Conservation (phyloP, 2,329 filamentous ascomycete genomes). For the Verticillium dahliae region DNA sequence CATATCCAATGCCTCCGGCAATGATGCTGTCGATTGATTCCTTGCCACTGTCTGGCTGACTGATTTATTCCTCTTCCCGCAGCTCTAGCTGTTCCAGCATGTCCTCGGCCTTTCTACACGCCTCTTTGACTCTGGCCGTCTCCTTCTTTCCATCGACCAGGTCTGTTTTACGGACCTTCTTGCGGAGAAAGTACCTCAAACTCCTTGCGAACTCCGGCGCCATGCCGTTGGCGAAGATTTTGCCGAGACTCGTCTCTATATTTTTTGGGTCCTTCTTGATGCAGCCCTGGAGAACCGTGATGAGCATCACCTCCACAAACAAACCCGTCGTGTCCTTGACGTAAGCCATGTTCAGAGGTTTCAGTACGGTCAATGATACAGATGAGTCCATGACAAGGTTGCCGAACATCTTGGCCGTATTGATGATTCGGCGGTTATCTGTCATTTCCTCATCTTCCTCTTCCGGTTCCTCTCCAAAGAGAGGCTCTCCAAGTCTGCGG, state of each 20-base stretch:
- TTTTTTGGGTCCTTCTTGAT: constrained; percentile 26
- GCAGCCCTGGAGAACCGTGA: constrained; percentile 66
- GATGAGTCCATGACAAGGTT: constrained; percentile 39
- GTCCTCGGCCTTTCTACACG: constrained; percentile 35
- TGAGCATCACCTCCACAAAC: constrained; percentile 76
- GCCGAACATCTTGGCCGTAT: constrained; percentile 49
- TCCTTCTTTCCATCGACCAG: constrained; percentile 42
- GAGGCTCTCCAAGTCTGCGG: constrained; percentile 73
- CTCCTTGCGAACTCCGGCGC: constrained; percentile 65
- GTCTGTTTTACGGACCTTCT: constrained; percentile 62
- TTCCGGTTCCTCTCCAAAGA: constrained; percentile 58
- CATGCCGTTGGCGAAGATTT: constrained; percentile 3
- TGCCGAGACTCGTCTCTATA: constrained; percentile 5
- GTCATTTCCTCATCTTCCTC: constrained; percentile 42
- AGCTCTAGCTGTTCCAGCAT: constrained; percentile 21
- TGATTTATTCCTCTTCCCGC: not conserved
- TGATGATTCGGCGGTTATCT: constrained; percentile 44
- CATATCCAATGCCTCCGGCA: not conserved
- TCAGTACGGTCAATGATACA: constrained; percentile 44
- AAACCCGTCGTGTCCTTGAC: constrained; percentile 68
- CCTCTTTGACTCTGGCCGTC: constrained; percentile 38
- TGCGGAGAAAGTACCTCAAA: constrained; percentile 73
- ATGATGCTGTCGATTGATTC: not conserved
- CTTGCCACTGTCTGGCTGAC: not conserved
- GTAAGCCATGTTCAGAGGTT: constrained; percentile 72